These are phyloP conservation scores for Globisporangium solare DNA, from an alignment of 352 stramenopile species.

Conservation along the genomic window DNA sequence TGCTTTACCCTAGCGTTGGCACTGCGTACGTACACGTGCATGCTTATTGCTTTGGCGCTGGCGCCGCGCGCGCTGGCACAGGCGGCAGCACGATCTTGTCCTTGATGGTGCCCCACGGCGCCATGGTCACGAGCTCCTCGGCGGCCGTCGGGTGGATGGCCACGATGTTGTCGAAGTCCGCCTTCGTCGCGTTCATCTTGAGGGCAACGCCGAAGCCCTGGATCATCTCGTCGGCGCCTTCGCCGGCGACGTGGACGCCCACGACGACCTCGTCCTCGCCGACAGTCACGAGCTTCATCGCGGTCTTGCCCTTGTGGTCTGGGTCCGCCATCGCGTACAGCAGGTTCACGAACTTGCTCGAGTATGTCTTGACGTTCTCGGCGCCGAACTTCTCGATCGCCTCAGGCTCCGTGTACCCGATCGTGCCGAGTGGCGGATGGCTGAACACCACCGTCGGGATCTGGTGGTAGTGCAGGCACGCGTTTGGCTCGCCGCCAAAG, in stretches of 20 bases:
- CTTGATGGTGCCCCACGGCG: slow-evolving; percentile 56
- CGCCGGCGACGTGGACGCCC: slow-evolving; percentile 93
- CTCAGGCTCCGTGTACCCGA: slow-evolving; percentile 92
- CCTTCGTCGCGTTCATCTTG: slow-evolving; percentile 97
- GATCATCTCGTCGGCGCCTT: slow-evolving; percentile 95
- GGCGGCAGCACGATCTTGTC: slow-evolving; percentile 1
- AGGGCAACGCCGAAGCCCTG: slow-evolving; percentile 97
- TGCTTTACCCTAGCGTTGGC: too few relatives aligned
- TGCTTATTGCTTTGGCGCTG: slow-evolving; percentile 1
- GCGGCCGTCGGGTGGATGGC: slow-evolving; percentile 96
- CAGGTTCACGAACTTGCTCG: slow-evolving; percentile 94
- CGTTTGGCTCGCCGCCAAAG: slow-evolving; percentile 80
- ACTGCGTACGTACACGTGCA: too few relatives aligned
- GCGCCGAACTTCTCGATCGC: slow-evolving; percentile 90
- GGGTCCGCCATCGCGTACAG: slow-evolving; percentile 90
- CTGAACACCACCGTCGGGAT: slow-evolving; percentile 97
- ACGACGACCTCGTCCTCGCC: slow-evolving; percentile 90
- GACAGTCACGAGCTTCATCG: slow-evolving; percentile 92
- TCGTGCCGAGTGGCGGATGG: slow-evolving; percentile 94
- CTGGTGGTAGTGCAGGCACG: slow-evolving; percentile 87
- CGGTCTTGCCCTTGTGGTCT: slow-evolving; percentile 90
- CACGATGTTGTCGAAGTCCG: slow-evolving; percentile 94
- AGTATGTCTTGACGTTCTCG: slow-evolving; percentile 95
- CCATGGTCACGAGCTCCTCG: slow-evolving; percentile 95
- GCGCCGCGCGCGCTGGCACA: not conserved